Evolutionary conservation across 2,329 filamentous ascomycete genomes (phyloP).

Genomic region (Verticillium nonalfalfae): DNA sequence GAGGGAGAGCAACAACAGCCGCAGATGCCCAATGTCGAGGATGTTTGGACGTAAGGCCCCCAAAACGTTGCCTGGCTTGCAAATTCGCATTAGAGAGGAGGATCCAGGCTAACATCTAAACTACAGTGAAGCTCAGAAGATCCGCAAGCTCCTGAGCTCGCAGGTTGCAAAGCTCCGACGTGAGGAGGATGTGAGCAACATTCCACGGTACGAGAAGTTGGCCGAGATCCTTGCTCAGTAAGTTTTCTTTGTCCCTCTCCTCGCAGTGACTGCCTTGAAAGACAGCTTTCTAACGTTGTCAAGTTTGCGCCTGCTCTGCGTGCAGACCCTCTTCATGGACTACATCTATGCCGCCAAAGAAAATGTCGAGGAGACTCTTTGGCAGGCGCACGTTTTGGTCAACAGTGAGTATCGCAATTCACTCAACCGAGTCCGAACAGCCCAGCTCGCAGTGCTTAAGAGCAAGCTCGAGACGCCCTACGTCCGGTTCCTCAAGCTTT

Average conservation of each 20-base stretch:
- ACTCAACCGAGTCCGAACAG: constrained; percentile 48
- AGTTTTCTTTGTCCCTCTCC: constrained; percentile 12
- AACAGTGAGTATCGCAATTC: constrained; percentile 72
- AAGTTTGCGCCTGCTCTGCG: constrained; percentile 66
- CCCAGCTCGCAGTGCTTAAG: constrained; percentile 52
- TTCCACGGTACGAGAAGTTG: constrained; percentile 35
- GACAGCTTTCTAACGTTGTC: constrained; percentile 6
- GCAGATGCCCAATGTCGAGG: neutral
- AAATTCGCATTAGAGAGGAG: too few relatives aligned
- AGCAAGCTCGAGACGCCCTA: constrained; percentile 80
- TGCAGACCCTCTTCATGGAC: constrained; percentile 67
- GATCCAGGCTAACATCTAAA: neutral
- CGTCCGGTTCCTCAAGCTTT: constrained; percentile 76
- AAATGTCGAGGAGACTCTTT: constrained; percentile 65
- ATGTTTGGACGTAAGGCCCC: neutral
- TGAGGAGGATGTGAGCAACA: constrained; percentile 26
- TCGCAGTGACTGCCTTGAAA: neutral
- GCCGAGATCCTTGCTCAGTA: constrained; percentile 36
- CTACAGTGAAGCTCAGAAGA: constrained; percentile 33
- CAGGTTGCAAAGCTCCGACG: constrained; percentile 35
- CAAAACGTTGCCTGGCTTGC: neutral
- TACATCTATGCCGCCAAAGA: constrained; percentile 57
- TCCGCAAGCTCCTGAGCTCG: constrained; percentile 34
- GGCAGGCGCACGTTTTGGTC: constrained; percentile 71
- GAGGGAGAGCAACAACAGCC: neutral